phyloP scores from a whole-genome alignment of 2,329 filamentous ascomycete genomes.

The Rutstroemia sp. region DNA sequence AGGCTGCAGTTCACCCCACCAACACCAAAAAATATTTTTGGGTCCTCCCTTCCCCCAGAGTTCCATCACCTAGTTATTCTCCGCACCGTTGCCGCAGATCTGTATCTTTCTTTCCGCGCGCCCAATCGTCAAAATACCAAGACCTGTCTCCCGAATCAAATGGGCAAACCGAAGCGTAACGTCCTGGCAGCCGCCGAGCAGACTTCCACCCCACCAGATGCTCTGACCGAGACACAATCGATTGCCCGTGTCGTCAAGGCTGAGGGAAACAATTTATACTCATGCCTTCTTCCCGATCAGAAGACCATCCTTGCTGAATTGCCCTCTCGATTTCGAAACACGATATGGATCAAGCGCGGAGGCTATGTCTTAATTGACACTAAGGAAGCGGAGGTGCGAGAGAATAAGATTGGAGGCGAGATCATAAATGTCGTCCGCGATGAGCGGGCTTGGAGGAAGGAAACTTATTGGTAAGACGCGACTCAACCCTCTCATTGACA shows the following conservation, averaged over 20 bases:
- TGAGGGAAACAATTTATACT: constrained; percentile 85
- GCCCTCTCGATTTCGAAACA: constrained; percentile 77
- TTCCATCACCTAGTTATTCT: too few relatives aligned
- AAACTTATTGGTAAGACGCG: constrained; percentile 64
- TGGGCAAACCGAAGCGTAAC: constrained; percentile 71
- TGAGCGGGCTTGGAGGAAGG: constrained; percentile 87
- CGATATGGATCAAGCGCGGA: constrained; percentile 86
- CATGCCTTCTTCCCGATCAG: constrained; percentile 62
- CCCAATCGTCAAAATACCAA: background rate
- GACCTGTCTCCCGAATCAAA: constrained; percentile 28
- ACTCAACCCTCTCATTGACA: background rate
- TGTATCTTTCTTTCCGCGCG: background rate
- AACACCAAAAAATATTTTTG: too few relatives aligned
- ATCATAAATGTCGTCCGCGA: constrained; percentile 90
- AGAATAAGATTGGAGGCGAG: constrained; percentile 76
- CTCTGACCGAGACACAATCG: constrained; percentile 52
- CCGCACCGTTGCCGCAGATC: background rate
- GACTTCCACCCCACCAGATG: constrained; percentile 49
- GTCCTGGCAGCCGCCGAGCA: constrained; percentile 72
- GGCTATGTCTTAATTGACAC: constrained; percentile 82
- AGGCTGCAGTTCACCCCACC: too few relatives aligned
- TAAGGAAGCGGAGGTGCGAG: constrained; percentile 52
- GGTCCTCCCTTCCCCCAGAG: too few relatives aligned
- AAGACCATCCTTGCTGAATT: constrained; percentile 71
- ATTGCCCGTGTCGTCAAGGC: constrained; percentile 75